Base-by-base conservation (phyloP, 129 eudicot species). In the Silybum marianum region DNA sequence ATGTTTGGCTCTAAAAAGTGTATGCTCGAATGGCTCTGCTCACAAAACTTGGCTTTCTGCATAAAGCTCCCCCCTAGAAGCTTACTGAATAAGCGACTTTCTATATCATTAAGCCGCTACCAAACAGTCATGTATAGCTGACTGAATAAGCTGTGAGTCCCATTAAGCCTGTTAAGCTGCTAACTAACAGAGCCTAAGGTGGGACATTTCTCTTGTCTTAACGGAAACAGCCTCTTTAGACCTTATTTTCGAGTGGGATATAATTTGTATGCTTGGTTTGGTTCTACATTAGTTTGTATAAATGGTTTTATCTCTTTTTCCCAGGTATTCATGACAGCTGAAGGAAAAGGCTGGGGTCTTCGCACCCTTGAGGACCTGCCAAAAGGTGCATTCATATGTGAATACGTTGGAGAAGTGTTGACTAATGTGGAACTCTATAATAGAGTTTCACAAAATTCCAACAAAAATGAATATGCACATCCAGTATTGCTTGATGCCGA, bases 291-390 rank as follows among this genome's bases (percentile, higher is more conserved):
- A 34, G 36, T 71, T 71, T 30, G 7, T 51, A 32, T 72, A 18
- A 58, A 19, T 42, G 3, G 7, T 39, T 25, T 16, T n/a, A n/a
- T 39, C 13, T 28, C 21, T 18, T 0, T 19, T 28, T 14, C 72
- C 13, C 60, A 92, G 97, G 97, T 95, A 69, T 95, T 95, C 71
- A 92, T 91, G 99, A 85, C 97, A 22, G 72, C 90, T 18, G 94
- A 79, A 60, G 93, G 97, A 76, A 95, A 92, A 89, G 97, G 99
- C 40, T 95, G 99, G 99, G 99, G 99, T 21, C 83, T 95, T 13
- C 92, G 99, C 39, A 87, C 97, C 78, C 90, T 95, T 26, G 99
- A 95, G 84, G 99, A 95, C 66, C 86, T 95, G n/a, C 99, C 99
- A 13, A 89, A 88, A 88, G 99, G 99, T 21, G 89, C 99, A 18